These are phyloP conservation scores for Acer yangbiense DNA, from an alignment of 345 rosid species.

Conservation along the genomic window DNA sequence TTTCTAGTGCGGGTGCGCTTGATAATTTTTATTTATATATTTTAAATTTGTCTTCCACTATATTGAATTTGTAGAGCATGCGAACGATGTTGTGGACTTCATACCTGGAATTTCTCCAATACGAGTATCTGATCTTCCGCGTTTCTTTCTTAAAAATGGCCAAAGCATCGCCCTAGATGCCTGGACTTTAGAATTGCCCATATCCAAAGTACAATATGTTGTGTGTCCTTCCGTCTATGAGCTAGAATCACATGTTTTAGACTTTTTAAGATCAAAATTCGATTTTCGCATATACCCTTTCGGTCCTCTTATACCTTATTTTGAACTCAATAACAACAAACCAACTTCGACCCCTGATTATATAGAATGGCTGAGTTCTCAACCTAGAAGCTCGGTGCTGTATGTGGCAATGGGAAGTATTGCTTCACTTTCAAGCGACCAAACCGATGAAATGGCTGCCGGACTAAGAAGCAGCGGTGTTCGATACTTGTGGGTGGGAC, in stretches of 20 bases:
- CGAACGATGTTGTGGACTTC: not conserved
- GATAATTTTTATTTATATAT: no score
- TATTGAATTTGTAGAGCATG: not conserved
- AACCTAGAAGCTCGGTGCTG: slow-evolving; percentile 40
- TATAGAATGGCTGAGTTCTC: slow-evolving; percentile 42
- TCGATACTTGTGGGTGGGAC: slow-evolving; percentile 47
- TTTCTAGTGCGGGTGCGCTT: no score
- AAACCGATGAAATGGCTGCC: slow-evolving; percentile 42
- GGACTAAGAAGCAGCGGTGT: slow-evolving; percentile 41
- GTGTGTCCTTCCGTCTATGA: slow-evolving; percentile 28
- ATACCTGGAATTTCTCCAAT: slow-evolving; percentile 17
- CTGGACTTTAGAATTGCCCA: not conserved
- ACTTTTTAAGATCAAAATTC: slow-evolving; percentile 16
- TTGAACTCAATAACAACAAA: slow-evolving; percentile 8
- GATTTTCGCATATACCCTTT: slow-evolving; percentile 33
- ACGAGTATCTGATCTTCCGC: slow-evolving; percentile 15
- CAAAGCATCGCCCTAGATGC: not conserved
- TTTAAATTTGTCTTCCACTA: not conserved
- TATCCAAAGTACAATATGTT: slow-evolving; percentile 26
- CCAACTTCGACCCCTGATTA: not conserved
- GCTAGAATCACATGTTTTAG: slow-evolving; percentile 28
- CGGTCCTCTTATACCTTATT: slow-evolving; percentile 48
- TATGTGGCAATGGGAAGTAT: slow-evolving; percentile 50
- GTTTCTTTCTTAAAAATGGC: not conserved
- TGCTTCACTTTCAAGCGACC: slow-evolving; percentile 31